Base-by-base conservation (phyloP, 2,329 filamentous ascomycete species). In the Alternaria sp. region DNA sequence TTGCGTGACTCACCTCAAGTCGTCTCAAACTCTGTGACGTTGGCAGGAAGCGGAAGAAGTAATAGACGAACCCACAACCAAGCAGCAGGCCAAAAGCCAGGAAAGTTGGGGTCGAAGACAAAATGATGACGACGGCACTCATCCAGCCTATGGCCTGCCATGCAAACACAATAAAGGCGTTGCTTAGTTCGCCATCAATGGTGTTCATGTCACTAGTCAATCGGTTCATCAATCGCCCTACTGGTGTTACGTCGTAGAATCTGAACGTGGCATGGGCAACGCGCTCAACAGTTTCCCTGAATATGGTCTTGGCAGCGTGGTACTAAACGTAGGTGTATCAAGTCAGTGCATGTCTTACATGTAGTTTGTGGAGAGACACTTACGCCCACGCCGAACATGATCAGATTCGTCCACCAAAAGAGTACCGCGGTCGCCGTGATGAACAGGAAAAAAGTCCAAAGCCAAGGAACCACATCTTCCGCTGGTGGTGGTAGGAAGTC, bases 141-240 rank as follows among this genome's bases (percentile, higher is more conserved):
- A 88, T 63, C 86, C 93, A 94, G 3, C 87, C 87, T 42, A 97
- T 88, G 4, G 85, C 78, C 59, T 89, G 86, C 78, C 89, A 92
- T 1, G 89, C 88, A 11, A 94, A 90, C 0, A 84, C 78, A 62
- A 92, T 88, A 49, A 97, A 87, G 12, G 92, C 89, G 9, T 83
- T 80, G 48, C 91, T 90, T 69, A 97, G 91, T n/a, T 91, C 90
- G 1, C 93, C 93, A 71, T 97, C 94, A 0, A 97, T 86, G 51
- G 92, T 94, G 28, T 91, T 91, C 79, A 97, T 95, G 71, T 97
- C 93, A 1, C 92, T 92, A 0, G 93, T 96, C 61, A 97, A 84
- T 7, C 94, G 87, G 75, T 97, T 97, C 91, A 97, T 97, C 62
- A 97, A 82, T 47, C 94, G 88, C 0, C 94, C 94, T 0, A 96